A percentile compares a stretch with the other conserved stretches of the same genome.
These are phyloP conservation scores for Spergularia azorica DNA, from an alignment of 179 eudicot genomes.

Conservation along the genomic window DNA sequence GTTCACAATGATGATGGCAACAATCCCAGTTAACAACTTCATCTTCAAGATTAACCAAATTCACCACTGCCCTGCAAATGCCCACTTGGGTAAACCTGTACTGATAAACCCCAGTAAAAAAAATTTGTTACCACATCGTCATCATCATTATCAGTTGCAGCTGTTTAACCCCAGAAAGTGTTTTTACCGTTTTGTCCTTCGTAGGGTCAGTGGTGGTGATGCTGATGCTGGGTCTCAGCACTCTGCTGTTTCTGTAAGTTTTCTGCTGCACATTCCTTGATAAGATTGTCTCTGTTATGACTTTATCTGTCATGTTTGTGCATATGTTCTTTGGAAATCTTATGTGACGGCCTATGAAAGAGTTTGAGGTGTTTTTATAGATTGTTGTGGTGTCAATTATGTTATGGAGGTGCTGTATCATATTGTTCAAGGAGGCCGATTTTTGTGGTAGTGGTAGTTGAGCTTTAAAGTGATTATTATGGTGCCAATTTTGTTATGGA, in stretches of 20 bases:
- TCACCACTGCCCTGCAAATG: conserved; percentile 22
- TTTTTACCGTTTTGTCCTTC: conserved; percentile 16
- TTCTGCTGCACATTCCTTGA: not conserved
- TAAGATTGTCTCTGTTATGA: not conserved
- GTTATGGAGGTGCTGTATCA: too few relatives aligned
- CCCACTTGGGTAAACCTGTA: conserved; percentile 29
- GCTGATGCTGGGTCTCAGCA: conserved; percentile 34
- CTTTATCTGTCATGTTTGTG: not conserved
- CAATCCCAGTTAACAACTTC: conserved; percentile 39
- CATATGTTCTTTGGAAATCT: not conserved
- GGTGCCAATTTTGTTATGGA: too few relatives aligned
- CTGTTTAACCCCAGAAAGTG: conserved; percentile 21
- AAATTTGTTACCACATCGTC: conserved; percentile 13
- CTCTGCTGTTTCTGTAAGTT: conserved; percentile 46
- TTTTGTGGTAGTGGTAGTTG: too few relatives aligned
- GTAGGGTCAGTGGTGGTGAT: conserved; percentile 43
- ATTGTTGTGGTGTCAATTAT: too few relatives aligned
- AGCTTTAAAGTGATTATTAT: too few relatives aligned
- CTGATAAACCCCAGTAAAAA: conserved; percentile 17
- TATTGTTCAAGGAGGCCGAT: too few relatives aligned
- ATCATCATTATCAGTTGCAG: not conserved
- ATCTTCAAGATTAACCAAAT: conserved; percentile 35
- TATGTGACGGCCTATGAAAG: too few relatives aligned
- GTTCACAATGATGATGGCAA: conserved; percentile 33
- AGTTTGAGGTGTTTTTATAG: too few relatives aligned